Conservation (phyloP, 805 yeast genomes). For the Candida gorgasii region DNA sequence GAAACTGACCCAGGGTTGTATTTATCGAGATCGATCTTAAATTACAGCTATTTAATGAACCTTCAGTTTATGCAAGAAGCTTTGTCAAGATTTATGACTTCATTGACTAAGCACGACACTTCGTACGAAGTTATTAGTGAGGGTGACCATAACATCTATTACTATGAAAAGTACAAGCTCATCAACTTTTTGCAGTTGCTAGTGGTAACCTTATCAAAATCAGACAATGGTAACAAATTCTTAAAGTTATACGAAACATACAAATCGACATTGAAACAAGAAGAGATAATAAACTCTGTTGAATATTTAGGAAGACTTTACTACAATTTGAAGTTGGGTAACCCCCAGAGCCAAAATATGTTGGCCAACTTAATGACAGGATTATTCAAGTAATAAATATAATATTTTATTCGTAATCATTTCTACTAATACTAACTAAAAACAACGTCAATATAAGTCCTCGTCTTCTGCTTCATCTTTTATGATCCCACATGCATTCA, state of each 20-base stretch:
- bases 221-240: slow-evolving; percentile 49
- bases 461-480: slow-evolving; percentile 29
- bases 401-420: neutral
- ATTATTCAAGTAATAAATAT: slow-evolving; percentile 39
- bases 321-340: slow-evolving; percentile 55
- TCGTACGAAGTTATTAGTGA: slow-evolving; percentile 15
- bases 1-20: slow-evolving; percentile 37
- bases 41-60: slow-evolving; percentile 70
- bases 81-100: slow-evolving; percentile 23
- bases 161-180: slow-evolving; percentile 45
- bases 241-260: slow-evolving; percentile 54
- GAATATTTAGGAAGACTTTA: slow-evolving; percentile 60
- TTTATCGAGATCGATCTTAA: slow-evolving; percentile 63
- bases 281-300: slow-evolving; percentile 46
- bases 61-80: slow-evolving; percentile 54
- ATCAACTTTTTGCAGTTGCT: slow-evolving; percentile 73
- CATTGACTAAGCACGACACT: slow-evolving; percentile 12
- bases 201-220: slow-evolving; percentile 55
- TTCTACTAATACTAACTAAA: neutral
- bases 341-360: slow-evolving; percentile 42
- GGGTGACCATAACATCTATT: slow-evolving; percentile 27
- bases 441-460: slow-evolving; percentile 11
- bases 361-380: slow-evolving; percentile 67
- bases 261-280: slow-evolving; percentile 29
- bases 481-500: slow-evolving; percentile 54